A percentile compares a stretch with the other conserved stretches of the same genome.
Evolutionary conservation across 148 eudicot genomes (phyloP).

Genomic region (Fagopyrum homotropicum): DNA sequence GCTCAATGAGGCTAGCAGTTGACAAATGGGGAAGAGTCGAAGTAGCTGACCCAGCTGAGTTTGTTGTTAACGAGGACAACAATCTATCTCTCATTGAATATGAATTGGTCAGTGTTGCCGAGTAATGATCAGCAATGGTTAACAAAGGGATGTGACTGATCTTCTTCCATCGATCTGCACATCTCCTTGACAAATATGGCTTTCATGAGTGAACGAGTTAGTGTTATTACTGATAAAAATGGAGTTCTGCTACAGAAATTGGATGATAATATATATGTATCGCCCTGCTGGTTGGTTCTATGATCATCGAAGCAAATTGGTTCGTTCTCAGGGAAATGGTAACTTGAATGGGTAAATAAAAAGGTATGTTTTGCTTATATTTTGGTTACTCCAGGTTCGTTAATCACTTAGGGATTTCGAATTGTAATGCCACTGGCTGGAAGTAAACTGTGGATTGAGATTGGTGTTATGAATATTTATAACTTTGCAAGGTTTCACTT

Average conservation of each 20-base stretch:
- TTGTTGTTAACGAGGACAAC: slow-evolving; percentile 13
- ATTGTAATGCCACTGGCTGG: slow-evolving; percentile 6
- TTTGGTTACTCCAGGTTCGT: neutral
- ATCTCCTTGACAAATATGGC: slow-evolving; percentile 1
- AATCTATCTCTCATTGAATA: slow-evolving; percentile 14
- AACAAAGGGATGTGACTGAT: slow-evolving; percentile 3
- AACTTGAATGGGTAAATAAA: slow-evolving; percentile 3
- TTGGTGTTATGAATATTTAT: slow-evolving; percentile 1
- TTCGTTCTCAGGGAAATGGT: neutral
- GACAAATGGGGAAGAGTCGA: slow-evolving; percentile 16
- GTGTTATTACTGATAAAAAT: slow-evolving; percentile 1
- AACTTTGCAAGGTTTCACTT: neutral
- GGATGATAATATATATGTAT: neutral
- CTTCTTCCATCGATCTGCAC: neutral
- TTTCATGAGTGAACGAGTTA: slow-evolving; percentile 6
- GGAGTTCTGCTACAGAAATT: slow-evolving; percentile 6
- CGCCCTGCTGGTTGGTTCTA: neutral
- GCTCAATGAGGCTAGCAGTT: slow-evolving; percentile 15
- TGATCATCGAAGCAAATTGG: slow-evolving; percentile 7
- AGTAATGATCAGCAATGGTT: neutral
- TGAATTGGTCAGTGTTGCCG: slow-evolving; percentile 11
- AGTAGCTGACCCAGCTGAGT: slow-evolving; percentile 11
- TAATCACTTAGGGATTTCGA: neutral
- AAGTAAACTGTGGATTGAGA: neutral
- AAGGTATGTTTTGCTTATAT: neutral